These are phyloP conservation scores for Coemansia furcata DNA, from an alignment of 192 early-diverging fungal genomes.

Conservation along the genomic window DNA sequence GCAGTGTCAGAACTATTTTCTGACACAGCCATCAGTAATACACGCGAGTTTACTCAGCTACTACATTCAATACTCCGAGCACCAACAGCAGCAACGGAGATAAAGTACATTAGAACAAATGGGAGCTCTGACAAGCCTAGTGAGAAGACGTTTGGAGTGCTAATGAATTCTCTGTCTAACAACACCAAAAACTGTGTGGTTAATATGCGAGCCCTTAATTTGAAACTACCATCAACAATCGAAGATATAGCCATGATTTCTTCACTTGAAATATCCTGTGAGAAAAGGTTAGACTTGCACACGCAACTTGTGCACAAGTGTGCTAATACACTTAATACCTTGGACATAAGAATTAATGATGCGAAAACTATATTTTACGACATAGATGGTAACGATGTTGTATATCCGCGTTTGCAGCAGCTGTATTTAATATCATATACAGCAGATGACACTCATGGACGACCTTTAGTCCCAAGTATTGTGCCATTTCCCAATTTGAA, in stretches of 20 bases:
- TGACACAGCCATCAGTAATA: background rate
- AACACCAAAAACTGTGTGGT: background rate
- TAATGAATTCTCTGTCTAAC: background rate
- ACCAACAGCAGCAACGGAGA: background rate
- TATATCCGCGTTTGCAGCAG: background rate
- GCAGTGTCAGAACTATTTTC: background rate
- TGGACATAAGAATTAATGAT: background rate
- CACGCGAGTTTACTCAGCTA: background rate
- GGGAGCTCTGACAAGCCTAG: background rate
- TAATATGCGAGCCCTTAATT: background rate
- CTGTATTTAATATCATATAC: background rate
- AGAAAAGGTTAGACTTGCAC: background rate
- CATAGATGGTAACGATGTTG: background rate
- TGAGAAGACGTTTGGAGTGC: background rate
- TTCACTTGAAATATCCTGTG: background rate
- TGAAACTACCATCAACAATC: background rate
- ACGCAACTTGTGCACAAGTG: constrained; percentile 1
- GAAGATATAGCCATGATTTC: background rate
- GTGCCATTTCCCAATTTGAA: background rate
- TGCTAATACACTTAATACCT: background rate
- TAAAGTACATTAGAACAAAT: background rate
- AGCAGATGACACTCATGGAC: background rate
- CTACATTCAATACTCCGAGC: background rate
- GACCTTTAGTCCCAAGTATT: background rate
- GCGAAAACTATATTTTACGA: background rate